Evolutionary conservation across 148 eudicot species (phyloP).

Genomic region (Talinum fruticosum): DNA sequence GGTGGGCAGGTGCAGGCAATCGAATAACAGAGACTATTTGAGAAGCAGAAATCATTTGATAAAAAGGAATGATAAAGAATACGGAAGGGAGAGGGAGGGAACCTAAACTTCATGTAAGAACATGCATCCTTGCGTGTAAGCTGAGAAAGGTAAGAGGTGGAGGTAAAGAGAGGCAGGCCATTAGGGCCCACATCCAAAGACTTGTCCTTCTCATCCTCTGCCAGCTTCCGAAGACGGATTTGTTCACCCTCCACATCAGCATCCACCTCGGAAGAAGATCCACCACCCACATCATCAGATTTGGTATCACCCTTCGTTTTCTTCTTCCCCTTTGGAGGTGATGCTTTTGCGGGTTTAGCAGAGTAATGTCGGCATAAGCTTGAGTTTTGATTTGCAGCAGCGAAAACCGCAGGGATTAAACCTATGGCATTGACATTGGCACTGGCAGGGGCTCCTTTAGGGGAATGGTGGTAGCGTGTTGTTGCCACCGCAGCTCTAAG

Average conservation of each 20-base stretch:
- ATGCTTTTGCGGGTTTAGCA: slow-evolving; percentile 34
- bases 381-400: slow-evolving; percentile 5
- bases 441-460: neutral
- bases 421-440: neutral
- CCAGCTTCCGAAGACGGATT: slow-evolving; percentile 38
- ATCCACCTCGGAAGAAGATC: slow-evolving; percentile 25
- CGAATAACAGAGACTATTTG: neutral
- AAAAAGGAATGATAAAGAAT: neutral
- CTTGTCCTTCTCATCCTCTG: slow-evolving; percentile 58
- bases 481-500: slow-evolving; percentile 37
- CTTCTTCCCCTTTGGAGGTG: slow-evolving; percentile 32
- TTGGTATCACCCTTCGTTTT: slow-evolving; percentile 29
- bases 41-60: neutral
- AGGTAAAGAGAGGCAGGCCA: slow-evolving; percentile 63
- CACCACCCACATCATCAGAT: slow-evolving; percentile 28
- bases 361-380: slow-evolving; percentile 26
- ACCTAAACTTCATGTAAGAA: slow-evolving; percentile 72
- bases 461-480: slow-evolving; percentile 15
- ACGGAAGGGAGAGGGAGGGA: neutral
- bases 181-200: slow-evolving; percentile 85
- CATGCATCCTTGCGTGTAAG: slow-evolving; percentile 49
- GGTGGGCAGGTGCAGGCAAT: neutral
- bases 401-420: neutral
- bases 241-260: slow-evolving; percentile 38
- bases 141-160: slow-evolving; percentile 42